Evolutionary conservation across 352 stramenopile species (phyloP), one percentile per base, ranked within the genome.

Genomic region (Phytophthora cryptogea): DNA sequence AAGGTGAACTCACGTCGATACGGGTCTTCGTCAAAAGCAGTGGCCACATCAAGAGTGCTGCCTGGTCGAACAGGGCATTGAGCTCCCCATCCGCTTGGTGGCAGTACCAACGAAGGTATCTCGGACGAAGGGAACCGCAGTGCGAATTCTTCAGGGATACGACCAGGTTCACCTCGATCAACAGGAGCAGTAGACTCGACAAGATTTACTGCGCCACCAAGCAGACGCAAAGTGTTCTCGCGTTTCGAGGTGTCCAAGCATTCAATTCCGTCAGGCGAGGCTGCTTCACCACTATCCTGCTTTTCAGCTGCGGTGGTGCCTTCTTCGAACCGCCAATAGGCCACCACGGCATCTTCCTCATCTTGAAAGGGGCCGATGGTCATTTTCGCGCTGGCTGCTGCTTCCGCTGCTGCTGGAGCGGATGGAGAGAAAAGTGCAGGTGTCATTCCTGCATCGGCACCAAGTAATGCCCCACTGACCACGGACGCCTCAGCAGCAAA

Each of bases 301-400:
- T 58, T 74, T 16, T 68, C 59, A 0, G 52, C 42, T 44, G 68
- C 56, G 5, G 39, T 77, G 1, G 67, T 60, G 7, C 78, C 86
- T 76, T 95, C 86, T 72, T 95, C 86, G 55, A 95, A 95, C 13
- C 86, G 75, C 86, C 86, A 95, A 54, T 95, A 95, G 6, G 80
- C 83, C 20, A 93, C 80, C 13, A 95, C 82, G 3, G 83, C 82
- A 55, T 95, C 83, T 54, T 93, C 86, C 54, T 95, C 86, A 14
- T 93, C 86, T 17, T 92, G 66, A 48, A 93, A 95, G 32, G 86
- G 86, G 16, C 86, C 86, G 56, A 95, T 91, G 3, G 74, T 88
- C 65, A 82, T 79, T 63, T 86, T 89, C 27, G 57, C 65, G 11
- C 14, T 70, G 10, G 23, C 56, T 44, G 50, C 62, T 52, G 44